Evolutionary conservation across 1,284 basidiomycete species (phyloP), one percentile per base, ranked within the genome.

Genomic region (Chondrostereum purpureum): DNA sequence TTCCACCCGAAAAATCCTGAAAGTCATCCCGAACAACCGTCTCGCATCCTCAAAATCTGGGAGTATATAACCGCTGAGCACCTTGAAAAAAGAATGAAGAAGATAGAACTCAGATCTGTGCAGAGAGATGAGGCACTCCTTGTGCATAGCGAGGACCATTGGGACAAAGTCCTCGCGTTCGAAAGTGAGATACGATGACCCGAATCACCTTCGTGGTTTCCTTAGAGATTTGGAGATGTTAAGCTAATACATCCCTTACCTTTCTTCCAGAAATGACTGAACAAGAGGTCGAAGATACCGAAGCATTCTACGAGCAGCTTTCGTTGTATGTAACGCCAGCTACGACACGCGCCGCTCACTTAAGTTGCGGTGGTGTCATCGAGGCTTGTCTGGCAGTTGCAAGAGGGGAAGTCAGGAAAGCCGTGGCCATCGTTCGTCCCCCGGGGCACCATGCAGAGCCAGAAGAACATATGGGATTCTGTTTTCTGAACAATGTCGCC

Each of bases 361-460:
- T 99, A 20, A 95, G 92, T 47, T 94, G 92, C 56, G 96, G 96
- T 1, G 93, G 95, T 12, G 92, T 94, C 42, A 88, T 99, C 54
- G 92, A 97, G 62, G 88, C 93, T 5, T 81, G 84, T 58, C 71
- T 92, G 13, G 84, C 91, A 1, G 94, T 99, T 20, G 92, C 91
- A 31, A 77, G 80, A 20, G 82, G 84, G 3, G 74, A 83, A 52
- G 74, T 98, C 23, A 77, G 84, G 54, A 98, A 95, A 60, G 78
- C 90, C 0, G 89, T 99, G 58, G 96, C 96, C 1, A 92, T 99
- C 53, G 92, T 99, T 24, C 80, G 96, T 18, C 96, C 96, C 8
- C 96, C 96, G 0, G 96, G 96, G 0, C 96, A 99, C 62, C 96
- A 99, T 58, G 95, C 96, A 14, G 96, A 99, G 64, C 96, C 96